Base-by-base conservation (phyloP, 1,284 basidiomycete species). In the Ustilago shanxiensis region DNA sequence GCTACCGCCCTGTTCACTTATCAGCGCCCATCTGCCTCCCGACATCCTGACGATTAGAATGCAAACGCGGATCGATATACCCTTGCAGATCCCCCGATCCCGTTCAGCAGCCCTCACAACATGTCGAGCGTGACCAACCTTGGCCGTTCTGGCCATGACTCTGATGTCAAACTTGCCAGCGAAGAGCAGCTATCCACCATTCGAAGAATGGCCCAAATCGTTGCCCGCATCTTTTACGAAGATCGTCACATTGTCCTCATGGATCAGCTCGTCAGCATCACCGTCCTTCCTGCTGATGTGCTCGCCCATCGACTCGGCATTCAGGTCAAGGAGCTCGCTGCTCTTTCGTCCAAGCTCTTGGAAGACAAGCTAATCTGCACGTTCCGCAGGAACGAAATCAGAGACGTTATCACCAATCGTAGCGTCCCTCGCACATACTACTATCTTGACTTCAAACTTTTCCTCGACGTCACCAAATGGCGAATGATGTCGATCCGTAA, bases 391-490 rank as follows among this genome's bases (percentile, higher is more conserved):
- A 83, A 54, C 63, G 84, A 51, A 64, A 68, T 77, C 81, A 47
- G 81, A 75, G 64, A 79, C 58, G 77, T 68, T 52, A 50, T 66
- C 51, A 57, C 44, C 49, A 71, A 73, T 67, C 68, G 67, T 35
- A 68, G 65, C 60, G 67, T 71, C 10, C 72, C 72, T 18, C 63
- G 75, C 20, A 77, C 77, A 20, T 99, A 98, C 88, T 99, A 95
- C 88, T 98, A 94, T 87, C 93, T 99, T 84, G 93, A 99, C 88
- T 96, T 95, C 87, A 92, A 94, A 80, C 91, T 92, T 83, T 96
- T 98, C 84, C 94, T 94, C 87, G 95, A 99, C 86, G 95, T 98
- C 54, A 93, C 96, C 85, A 98, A 98, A 87, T 99, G 96, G 93
- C 90, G 95, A 39, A 91, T 99, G 68, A 93, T 94, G n/a, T 93